Evolutionary conservation across 495 filamentous ascomycete species (phyloP).

Genomic region (Oleoguttula mirabilis): DNA sequence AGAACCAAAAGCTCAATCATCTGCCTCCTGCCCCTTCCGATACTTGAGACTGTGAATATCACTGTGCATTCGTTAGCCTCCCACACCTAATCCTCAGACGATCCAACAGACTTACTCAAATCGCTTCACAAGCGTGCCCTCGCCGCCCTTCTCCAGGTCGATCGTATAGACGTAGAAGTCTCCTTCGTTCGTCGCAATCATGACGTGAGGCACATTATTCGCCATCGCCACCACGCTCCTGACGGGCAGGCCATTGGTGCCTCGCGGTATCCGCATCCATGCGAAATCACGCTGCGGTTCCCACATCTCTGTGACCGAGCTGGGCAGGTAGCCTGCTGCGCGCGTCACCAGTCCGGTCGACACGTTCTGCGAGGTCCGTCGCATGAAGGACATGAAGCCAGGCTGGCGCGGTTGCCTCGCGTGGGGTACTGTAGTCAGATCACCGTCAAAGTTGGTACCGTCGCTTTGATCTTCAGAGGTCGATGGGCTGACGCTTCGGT

Average conservation of each 20-base stretch:
- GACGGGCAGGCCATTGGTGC: conserved; percentile 36
- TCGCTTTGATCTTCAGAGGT: conserved; percentile 8
- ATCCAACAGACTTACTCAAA: conserved; percentile 40
- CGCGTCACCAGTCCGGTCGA: conserved; percentile 79
- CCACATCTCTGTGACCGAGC: conserved; percentile 92
- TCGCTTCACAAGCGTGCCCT: conserved; percentile 79
- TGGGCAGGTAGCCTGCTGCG: conserved; percentile 82
- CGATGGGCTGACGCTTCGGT: conserved; percentile 21
- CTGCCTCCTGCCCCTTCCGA: conserved; percentile 8
- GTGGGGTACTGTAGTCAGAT: conserved; percentile 13
- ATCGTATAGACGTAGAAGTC: conserved; percentile 90
- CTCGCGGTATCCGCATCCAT: conserved; percentile 82
- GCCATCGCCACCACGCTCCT: conserved; percentile 92
- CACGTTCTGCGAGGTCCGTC: conserved; percentile 93
- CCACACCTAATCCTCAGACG: background rate
- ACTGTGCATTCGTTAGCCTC: conserved; percentile 1
- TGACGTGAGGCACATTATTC: conserved; percentile 81
- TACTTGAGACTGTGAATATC: conserved; percentile 17
- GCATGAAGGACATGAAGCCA: conserved; percentile 67
- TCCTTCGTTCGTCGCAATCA: conserved; percentile 95
- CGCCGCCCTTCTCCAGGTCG: conserved; percentile 90
- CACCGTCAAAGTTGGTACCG: conserved; percentile 5
- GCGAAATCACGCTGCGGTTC: conserved; percentile 92
- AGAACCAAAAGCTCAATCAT: conserved; percentile 6
- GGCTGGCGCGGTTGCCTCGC: conserved; percentile 11